A percentile compares a stretch with the other conserved stretches of the same genome.
These are phyloP conservation scores for Terfezia claveryi DNA, from an alignment of 495 filamentous ascomycete species.

Conservation along the genomic window DNA sequence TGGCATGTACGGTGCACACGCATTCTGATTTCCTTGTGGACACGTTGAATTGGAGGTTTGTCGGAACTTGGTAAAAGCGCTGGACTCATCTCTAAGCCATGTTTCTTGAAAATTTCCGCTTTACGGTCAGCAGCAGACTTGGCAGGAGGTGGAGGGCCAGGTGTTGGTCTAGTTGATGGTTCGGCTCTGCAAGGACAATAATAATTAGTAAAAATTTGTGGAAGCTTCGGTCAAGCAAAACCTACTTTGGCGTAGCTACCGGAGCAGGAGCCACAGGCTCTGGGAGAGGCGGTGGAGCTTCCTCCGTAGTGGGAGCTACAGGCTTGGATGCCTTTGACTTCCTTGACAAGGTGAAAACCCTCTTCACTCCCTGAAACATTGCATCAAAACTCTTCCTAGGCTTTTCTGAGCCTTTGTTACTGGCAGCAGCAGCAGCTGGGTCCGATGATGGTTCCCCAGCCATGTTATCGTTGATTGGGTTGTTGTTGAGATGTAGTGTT, in stretches of 20 bases:
- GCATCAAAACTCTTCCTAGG: not conserved
- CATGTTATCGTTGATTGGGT: not conserved
- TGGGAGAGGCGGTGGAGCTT: not conserved
- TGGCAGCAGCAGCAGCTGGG: not conserved
- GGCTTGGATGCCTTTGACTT: not conserved
- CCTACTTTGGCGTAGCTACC: not conserved
- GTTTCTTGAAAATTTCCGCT: constrained; percentile 19
- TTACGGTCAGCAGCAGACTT: constrained; percentile 14
- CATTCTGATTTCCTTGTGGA: constrained; percentile 82
- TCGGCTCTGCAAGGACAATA: not conserved
- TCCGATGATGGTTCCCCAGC: not conserved
- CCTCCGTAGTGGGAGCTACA: not conserved
- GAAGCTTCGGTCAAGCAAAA: not conserved
- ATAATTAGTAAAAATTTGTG: not conserved
- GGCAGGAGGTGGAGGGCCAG: constrained; percentile 6
- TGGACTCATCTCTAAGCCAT: constrained; percentile 14
- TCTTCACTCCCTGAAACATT: not conserved
- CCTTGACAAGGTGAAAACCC: not conserved
- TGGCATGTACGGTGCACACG: constrained; percentile 69
- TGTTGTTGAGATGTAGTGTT: too few species aligned
- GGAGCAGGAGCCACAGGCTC: not conserved
- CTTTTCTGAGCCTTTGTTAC: not conserved
- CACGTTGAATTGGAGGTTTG: constrained; percentile 26
- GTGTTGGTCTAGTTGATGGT: constrained; percentile 1
- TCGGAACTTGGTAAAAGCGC: constrained; percentile 14